These are phyloP conservation scores for Coemansia furcata DNA, from an alignment of 192 early-diverging fungal species.

Conservation along the genomic window DNA sequence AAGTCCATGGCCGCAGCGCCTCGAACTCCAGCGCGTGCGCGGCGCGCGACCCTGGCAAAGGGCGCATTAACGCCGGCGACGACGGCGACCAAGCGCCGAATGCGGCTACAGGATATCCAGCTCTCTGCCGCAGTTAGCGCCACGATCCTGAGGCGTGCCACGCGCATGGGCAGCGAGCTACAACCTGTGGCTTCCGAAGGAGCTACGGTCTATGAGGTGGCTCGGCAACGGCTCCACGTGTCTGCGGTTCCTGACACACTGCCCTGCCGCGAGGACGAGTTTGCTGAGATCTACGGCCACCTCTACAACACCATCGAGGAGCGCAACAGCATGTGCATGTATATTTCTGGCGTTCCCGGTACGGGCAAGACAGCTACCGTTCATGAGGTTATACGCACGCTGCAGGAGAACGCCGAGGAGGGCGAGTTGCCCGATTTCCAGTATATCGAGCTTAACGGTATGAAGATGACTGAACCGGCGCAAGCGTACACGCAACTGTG, in stretches of 20 bases:
- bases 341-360: slow-evolving; percentile 94
- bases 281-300: slow-evolving; percentile 72
- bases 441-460: slow-evolving; percentile 95
- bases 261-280: slow-evolving; percentile 94
- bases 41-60: slow-evolving; percentile 2
- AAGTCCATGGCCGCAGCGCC: not conserved
- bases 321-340: slow-evolving; percentile 80
- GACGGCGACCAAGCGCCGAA: slow-evolving; percentile 18
- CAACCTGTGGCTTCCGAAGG: slow-evolving; percentile 13
- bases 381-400: slow-evolving; percentile 71
- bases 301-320: slow-evolving; percentile 80
- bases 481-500: slow-evolving; percentile 86
- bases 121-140: slow-evolving; percentile 27
- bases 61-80: slow-evolving; percentile 6
- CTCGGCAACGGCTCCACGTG: slow-evolving; percentile 80
- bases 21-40: slow-evolving; percentile 3
- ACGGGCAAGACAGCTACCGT: slow-evolving; percentile 98
- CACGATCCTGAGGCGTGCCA: slow-evolving; percentile 19
- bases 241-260: slow-evolving; percentile 85
- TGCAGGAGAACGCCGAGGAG: slow-evolving; percentile 58
- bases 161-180: slow-evolving; percentile 15
- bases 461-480: slow-evolving; percentile 91
- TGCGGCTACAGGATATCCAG: slow-evolving; percentile 43
- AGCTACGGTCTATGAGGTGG: slow-evolving; percentile 59
- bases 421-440: slow-evolving; percentile 71